Evolutionary conservation across 2,329 filamentous ascomycete species (phyloP).

Genomic region (Immersiporthe knoxdaviesiana): DNA sequence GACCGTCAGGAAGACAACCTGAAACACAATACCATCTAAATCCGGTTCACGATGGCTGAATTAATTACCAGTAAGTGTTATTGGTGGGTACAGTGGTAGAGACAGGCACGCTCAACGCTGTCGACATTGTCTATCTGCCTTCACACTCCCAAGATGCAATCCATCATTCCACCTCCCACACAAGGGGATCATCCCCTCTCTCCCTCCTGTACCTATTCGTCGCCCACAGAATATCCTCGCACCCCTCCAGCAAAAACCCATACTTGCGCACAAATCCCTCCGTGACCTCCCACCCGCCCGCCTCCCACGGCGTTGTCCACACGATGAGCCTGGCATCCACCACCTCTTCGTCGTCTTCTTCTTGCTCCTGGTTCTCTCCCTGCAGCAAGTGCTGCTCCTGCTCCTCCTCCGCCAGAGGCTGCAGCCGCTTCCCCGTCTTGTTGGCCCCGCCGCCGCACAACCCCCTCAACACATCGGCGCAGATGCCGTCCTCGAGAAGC

Average conservation of each 20-base stretch:
- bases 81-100: neutral
- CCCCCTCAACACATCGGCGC: slow-evolving; percentile 18
- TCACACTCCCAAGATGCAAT: neutral
- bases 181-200: slow-evolving; percentile 20
- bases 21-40: too few relatives aligned
- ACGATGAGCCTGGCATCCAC: slow-evolving; percentile 22
- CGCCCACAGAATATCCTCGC: slow-evolving; percentile 34
- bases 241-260: slow-evolving; percentile 34
- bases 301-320: slow-evolving; percentile 35
- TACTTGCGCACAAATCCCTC: slow-evolving; percentile 36
- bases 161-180: slow-evolving; percentile 17
- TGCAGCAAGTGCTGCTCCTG: neutral
- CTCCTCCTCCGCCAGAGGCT: neutral
- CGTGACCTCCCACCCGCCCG: slow-evolving; percentile 37
- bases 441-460: slow-evolving; percentile 13
- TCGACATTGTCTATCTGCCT: neutral
- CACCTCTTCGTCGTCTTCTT: neutral
- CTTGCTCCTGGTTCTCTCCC: too few relatives aligned
- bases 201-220: slow-evolving; percentile 32
- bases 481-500: slow-evolving; percentile 30
- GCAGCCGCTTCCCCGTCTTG: neutral
- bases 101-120: too few relatives aligned
- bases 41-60: too few relatives aligned
- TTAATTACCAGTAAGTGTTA: too few relatives aligned
- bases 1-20: too few relatives aligned